A percentile compares a stretch with the other conserved stretches of the same genome.
These are phyloP conservation scores for Taphrina betulina DNA, from an alignment of 1,139 yeast species.

Conservation along the genomic window DNA sequence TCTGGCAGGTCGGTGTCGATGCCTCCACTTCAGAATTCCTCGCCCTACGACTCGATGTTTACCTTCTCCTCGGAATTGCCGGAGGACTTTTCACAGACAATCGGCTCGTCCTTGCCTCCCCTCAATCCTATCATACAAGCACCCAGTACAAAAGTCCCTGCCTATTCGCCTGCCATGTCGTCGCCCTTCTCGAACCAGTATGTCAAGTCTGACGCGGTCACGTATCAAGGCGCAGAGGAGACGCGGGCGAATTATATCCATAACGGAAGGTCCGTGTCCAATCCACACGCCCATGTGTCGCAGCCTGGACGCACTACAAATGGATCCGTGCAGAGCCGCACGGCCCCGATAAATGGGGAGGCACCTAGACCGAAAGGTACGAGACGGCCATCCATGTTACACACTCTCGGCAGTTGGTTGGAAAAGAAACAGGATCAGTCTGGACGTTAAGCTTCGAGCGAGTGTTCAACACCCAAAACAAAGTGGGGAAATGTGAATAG, in stretches of 20 bases:
- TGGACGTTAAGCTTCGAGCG: too few relatives aligned
- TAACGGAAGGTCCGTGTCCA: not conserved
- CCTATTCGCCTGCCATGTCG: conserved; percentile 3
- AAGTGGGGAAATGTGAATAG: too few relatives aligned
- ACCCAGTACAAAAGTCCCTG: not conserved
- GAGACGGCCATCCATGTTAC: conserved; percentile 5
- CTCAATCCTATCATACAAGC: not conserved
- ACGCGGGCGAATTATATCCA: not conserved
- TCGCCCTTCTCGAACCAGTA: too few relatives aligned
- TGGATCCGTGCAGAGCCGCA: too few relatives aligned
- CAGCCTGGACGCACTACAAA: too few relatives aligned
- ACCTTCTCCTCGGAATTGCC: conserved; percentile 17
- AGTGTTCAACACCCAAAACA: too few relatives aligned
- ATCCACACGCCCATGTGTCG: too few relatives aligned
- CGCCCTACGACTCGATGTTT: conserved; percentile 19
- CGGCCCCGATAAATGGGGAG: too few relatives aligned
- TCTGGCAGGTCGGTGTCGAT: conserved; percentile 8
- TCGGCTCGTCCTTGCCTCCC: not conserved
- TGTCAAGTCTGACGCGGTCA: too few relatives aligned
- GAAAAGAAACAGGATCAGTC: conserved; percentile 6
- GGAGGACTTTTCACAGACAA: conserved; percentile 6
- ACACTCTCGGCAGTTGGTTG: conserved; percentile 15
- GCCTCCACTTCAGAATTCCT: not conserved
- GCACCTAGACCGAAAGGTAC: conserved; percentile 5
- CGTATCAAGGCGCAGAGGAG: not conserved